Percentiles rank a stretch among this genome's conserved stretches.
Conservation (phyloP, 768 basidiomycete species). For the Kwoniella dendrophila region DNA sequence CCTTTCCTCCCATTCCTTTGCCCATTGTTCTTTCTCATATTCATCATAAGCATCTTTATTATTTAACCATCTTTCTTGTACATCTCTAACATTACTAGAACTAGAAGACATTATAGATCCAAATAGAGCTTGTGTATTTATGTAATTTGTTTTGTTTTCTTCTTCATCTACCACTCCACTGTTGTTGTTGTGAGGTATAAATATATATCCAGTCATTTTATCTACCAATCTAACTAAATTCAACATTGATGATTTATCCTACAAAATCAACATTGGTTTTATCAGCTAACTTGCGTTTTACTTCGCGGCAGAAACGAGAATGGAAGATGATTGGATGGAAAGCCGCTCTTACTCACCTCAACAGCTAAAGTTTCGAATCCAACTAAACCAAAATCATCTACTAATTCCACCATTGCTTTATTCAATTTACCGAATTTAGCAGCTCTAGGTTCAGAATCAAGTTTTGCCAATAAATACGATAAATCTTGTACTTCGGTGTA, state of each 20-base stretch:
- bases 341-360: constrained; percentile 79
- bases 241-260: constrained; percentile 96
- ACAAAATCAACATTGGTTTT: background rate
- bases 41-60: constrained; percentile 78
- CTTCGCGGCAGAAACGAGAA: too few species aligned
- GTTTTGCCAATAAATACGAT: constrained; percentile 75
- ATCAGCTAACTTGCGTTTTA: too few species aligned
- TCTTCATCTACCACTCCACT: constrained; percentile 16
- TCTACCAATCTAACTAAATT: constrained; percentile 81
- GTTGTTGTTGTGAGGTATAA: constrained; percentile 62
- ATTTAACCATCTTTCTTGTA: constrained; percentile 95
- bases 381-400: constrained; percentile 89
- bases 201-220: constrained; percentile 88
- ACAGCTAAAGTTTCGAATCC: constrained; percentile 97
- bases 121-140: constrained; percentile 71
- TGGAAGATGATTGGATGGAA: too few species aligned
- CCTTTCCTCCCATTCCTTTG: constrained; percentile 59
- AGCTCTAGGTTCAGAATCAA: constrained; percentile 63
- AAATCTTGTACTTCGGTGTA: constrained; percentile 98
- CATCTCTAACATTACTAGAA: constrained; percentile 63
- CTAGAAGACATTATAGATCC: constrained; percentile 61
- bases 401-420: constrained; percentile 84
- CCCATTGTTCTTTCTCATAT: constrained; percentile 75
- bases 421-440: constrained; percentile 78
- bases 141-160: constrained; percentile 36